These are phyloP conservation scores for Tritrichomonas foetus DNA, from an alignment of 208 protist genomes.

Conservation along the genomic window DNA sequence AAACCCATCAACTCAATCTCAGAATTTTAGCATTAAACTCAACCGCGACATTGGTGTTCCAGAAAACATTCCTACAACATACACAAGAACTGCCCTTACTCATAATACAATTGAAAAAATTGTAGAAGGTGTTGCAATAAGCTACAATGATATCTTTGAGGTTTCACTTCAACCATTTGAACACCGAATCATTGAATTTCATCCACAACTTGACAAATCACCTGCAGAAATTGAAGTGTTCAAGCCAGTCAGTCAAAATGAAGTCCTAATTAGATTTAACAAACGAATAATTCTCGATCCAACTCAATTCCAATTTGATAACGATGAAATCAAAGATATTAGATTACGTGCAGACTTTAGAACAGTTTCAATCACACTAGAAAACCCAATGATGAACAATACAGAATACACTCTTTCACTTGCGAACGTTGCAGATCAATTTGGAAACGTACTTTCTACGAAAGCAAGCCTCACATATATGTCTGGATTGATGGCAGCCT, in stretches of 20 bases:
- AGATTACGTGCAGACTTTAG: not conserved
- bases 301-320: not conserved
- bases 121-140: not conserved
- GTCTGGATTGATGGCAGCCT: not conserved
- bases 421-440: not conserved
- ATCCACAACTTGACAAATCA: not conserved
- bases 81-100: not conserved
- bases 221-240: not conserved
- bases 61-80: not conserved
- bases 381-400: not conserved
- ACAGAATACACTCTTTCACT: not conserved
- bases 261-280: not conserved
- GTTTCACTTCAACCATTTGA: not conserved
- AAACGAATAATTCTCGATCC: not conserved
- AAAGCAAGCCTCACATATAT: not conserved
- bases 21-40: not conserved
- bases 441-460: not conserved
- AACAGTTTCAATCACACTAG: not conserved
- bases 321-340: not conserved
- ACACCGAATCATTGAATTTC: not conserved
- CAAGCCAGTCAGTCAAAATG: not conserved
- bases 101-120: not conserved
- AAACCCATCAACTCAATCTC: not conserved
- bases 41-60: constrained; percentile 9
- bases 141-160: not conserved